Percentiles rank a stretch among this genome's conserved stretches.
Conservation (phyloP, 2,329 filamentous ascomycete genomes). For the Colletotrichum musicola region DNA sequence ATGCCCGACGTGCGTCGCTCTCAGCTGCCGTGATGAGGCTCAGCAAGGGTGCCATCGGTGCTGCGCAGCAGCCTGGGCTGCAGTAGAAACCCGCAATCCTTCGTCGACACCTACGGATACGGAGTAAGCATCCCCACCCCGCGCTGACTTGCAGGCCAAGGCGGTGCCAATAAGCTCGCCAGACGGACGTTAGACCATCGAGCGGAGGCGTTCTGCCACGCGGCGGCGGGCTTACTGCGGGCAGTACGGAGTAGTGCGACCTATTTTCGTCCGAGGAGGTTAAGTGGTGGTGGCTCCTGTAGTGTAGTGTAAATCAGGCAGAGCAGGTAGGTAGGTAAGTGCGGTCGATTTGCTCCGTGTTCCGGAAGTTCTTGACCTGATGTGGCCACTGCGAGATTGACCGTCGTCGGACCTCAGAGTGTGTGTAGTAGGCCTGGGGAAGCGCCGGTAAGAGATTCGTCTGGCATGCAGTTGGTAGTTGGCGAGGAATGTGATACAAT, state of each 20-base stretch:
- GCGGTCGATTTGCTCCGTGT: not conserved
- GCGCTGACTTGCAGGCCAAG: not conserved
- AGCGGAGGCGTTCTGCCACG: constrained; percentile 8
- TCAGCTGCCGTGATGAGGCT: constrained; percentile 11
- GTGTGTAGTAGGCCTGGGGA: not conserved
- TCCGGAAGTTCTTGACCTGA: not conserved
- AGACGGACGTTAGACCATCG: not conserved
- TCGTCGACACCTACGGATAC: not conserved
- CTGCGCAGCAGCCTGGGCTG: not conserved
- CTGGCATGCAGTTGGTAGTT: constrained; percentile 9
- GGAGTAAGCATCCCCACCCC: constrained; percentile 5
- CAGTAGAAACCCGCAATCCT: constrained; percentile 7
- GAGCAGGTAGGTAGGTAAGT: not conserved
- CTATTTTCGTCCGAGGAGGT: constrained; percentile 2
- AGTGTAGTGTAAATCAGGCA: not conserved
- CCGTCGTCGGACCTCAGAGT: not conserved
- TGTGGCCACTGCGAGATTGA: too few species aligned
- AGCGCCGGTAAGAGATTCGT: constrained; percentile 17
- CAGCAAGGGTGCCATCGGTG: constrained; percentile 5
- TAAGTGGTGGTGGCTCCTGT: not conserved
- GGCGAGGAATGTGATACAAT: constrained; percentile 25
- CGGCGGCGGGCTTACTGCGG: not conserved
- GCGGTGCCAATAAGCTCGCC: constrained; percentile 11
- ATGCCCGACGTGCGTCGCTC: too few species aligned
- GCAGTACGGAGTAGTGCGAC: not conserved